Conservation (phyloP, 192 early-diverging fungal genomes). For the Oehlia diaphana region DNA sequence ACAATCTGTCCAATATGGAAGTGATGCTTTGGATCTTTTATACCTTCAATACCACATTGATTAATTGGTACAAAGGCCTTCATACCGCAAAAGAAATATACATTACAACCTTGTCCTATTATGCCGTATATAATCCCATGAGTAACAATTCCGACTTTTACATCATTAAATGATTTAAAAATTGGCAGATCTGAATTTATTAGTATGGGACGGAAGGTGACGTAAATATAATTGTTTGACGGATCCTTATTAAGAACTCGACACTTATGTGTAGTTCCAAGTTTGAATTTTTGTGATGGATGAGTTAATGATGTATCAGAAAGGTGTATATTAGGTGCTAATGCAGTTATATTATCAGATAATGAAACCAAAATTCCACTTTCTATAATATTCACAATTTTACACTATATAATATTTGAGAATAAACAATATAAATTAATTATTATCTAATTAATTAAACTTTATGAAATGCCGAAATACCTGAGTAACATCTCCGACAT, state of each 20-base stretch:
- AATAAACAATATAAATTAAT: slow-evolving; percentile 12
- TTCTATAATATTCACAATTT: slow-evolving; percentile 49
- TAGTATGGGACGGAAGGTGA: slow-evolving; percentile 75
- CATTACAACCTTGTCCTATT: slow-evolving; percentile 65
- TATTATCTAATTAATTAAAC: not conserved
- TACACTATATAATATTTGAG: slow-evolving; percentile 40
- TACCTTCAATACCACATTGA: slow-evolving; percentile 53
- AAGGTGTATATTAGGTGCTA: slow-evolving; percentile 75
- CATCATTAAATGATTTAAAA: slow-evolving; percentile 59
- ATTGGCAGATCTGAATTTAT: slow-evolving; percentile 69
- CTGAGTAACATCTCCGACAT: slow-evolving; percentile 60
- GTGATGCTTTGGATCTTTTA: slow-evolving; percentile 47
- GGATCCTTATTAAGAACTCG: slow-evolving; percentile 63
- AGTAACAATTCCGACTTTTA: slow-evolving; percentile 59
- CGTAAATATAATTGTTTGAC: slow-evolving; percentile 58
- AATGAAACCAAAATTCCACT: slow-evolving; percentile 59
- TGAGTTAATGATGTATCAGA: slow-evolving; percentile 72
- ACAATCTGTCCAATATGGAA: slow-evolving; percentile 70
- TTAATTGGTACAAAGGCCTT: slow-evolving; percentile 67
- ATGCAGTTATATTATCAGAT: slow-evolving; percentile 61
- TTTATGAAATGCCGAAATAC: slow-evolving; percentile 21
- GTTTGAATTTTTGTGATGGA: slow-evolving; percentile 66
- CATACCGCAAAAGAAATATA: slow-evolving; percentile 78
- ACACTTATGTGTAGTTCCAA: slow-evolving; percentile 74
- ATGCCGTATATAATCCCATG: slow-evolving; percentile 66